Evolutionary conservation across 495 filamentous ascomycete genomes (phyloP).

Genomic region (Penicillium nucicola): DNA sequence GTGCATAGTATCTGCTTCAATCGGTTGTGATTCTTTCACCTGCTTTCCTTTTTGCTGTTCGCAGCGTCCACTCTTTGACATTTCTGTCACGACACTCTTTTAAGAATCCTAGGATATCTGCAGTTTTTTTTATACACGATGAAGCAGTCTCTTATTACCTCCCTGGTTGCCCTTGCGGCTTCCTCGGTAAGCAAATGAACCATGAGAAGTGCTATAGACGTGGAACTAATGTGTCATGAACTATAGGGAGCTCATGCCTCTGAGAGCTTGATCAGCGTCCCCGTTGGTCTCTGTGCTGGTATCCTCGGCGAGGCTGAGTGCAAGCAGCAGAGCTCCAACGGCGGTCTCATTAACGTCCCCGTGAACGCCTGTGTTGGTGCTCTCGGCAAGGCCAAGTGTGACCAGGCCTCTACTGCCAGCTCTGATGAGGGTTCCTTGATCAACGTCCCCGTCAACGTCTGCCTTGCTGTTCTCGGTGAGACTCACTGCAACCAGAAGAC

Average conservation of each 20-base stretch:
- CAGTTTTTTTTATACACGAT: slow-evolving; percentile 19
- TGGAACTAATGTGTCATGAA: not conserved
- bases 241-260: slow-evolving; percentile 16
- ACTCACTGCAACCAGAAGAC: slow-evolving; percentile 6
- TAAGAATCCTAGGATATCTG: slow-evolving; percentile 13
- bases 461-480: slow-evolving; percentile 15
- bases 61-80: slow-evolving; percentile 25
- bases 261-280: slow-evolving; percentile 24
- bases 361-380: slow-evolving; percentile 24
- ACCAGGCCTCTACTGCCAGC: slow-evolving; percentile 20
- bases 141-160: slow-evolving; percentile 29
- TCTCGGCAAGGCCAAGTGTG: slow-evolving; percentile 29
- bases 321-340: slow-evolving; percentile 12
- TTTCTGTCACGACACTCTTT: slow-evolving; percentile 2
- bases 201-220: not conserved
- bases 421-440: slow-evolving; percentile 20
- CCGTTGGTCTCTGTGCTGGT: slow-evolving; percentile 22
- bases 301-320: slow-evolving; percentile 27
- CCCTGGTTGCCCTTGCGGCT: slow-evolving; percentile 24
- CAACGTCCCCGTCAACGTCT: slow-evolving; percentile 30
- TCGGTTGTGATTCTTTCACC: slow-evolving; percentile 7
- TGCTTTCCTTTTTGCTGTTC: slow-evolving; percentile 26
- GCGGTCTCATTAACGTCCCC: slow-evolving; percentile 28
- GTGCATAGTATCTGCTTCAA: slow-evolving; percentile 11
- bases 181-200: slow-evolving; percentile 13